Conservation (phyloP, 257 asterid species). For the Penstemon eatonii region DNA sequence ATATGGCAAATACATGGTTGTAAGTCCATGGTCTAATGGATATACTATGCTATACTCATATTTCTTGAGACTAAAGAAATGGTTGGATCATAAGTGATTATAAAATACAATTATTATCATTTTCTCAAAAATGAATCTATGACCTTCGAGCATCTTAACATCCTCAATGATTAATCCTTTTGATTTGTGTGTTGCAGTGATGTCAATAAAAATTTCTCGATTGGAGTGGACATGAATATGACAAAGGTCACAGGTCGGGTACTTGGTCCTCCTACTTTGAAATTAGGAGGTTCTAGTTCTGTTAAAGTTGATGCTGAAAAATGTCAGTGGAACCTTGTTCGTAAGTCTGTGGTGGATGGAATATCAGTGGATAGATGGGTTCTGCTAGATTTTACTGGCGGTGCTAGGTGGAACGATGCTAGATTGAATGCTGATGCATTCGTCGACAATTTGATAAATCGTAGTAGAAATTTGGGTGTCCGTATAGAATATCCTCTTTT, state of each 20-base stretch:
- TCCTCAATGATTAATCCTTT: background rate
- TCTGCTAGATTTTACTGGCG: conserved; percentile 46
- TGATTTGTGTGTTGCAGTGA: conserved; percentile 33
- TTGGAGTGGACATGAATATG: conserved; percentile 48
- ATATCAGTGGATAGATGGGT: conserved; percentile 64
- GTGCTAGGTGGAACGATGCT: background rate
- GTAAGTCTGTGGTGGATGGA: conserved; percentile 45
- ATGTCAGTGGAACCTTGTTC: conserved; percentile 66
- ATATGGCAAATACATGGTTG: background rate
- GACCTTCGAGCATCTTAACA: background rate
- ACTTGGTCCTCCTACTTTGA: conserved; percentile 56
- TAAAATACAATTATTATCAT: background rate
- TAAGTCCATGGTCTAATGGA: background rate
- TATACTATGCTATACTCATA: background rate
- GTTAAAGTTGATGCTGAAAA: conserved; percentile 50
- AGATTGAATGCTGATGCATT: conserved; percentile 23
- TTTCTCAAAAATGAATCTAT: background rate
- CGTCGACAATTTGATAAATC: conserved; percentile 29
- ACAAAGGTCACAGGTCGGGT: conserved; percentile 62
- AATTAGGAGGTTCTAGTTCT: conserved; percentile 34
- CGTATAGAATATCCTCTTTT: conserved; percentile 46
- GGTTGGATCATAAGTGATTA: background rate
- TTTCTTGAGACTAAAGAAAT: background rate
- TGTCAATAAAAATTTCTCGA: conserved; percentile 38
- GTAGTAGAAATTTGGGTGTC: conserved; percentile 44